A percentile compares a stretch with the other conserved stretches of the same genome.
These are phyloP conservation scores for Sporothrix humicola DNA, from an alignment of 2,329 filamentous ascomycete genomes.

Conservation along the genomic window DNA sequence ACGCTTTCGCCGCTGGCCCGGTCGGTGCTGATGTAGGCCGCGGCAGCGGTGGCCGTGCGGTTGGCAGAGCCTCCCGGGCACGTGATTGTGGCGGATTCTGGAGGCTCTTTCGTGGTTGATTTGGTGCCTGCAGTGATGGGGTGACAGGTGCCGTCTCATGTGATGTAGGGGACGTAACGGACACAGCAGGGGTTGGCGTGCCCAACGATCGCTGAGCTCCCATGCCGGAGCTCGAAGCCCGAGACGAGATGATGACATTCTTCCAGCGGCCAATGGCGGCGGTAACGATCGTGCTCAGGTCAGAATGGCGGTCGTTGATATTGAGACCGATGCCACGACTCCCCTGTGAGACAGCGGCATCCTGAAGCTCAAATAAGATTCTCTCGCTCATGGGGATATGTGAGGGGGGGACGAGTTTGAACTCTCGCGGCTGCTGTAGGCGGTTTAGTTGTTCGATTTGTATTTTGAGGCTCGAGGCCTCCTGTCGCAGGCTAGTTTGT, in stretches of 20 bases:
- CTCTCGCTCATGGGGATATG: conserved; percentile 60
- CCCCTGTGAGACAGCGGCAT: conserved; percentile 50
- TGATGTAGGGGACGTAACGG: neutral
- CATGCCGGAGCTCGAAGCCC: conserved; percentile 54
- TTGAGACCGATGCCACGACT: conserved; percentile 53
- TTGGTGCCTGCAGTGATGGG: conserved; percentile 3
- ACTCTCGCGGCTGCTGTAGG: conserved; percentile 65
- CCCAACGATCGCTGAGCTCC: conserved; percentile 57
- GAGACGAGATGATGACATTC: conserved; percentile 60
- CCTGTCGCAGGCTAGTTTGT: conserved; percentile 60
- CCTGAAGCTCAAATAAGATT: conserved; percentile 54
- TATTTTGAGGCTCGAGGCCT: conserved; percentile 60
- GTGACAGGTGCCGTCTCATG: neutral
- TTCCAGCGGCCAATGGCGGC: conserved; percentile 68
- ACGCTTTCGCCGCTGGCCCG: neutral
- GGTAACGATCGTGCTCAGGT: conserved; percentile 58
- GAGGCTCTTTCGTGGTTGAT: neutral
- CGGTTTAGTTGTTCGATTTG: conserved; percentile 66
- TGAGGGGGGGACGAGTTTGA: conserved; percentile 57
- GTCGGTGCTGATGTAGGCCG: neutral
- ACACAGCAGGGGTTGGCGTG: neutral
- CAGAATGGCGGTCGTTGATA: conserved; percentile 58
- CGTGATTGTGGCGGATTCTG: neutral
- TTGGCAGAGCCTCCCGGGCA: neutral
- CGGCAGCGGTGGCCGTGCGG: neutral